Base-by-base conservation (phyloP, 495 filamentous ascomycete genomes). In the Niebla homalea region DNA sequence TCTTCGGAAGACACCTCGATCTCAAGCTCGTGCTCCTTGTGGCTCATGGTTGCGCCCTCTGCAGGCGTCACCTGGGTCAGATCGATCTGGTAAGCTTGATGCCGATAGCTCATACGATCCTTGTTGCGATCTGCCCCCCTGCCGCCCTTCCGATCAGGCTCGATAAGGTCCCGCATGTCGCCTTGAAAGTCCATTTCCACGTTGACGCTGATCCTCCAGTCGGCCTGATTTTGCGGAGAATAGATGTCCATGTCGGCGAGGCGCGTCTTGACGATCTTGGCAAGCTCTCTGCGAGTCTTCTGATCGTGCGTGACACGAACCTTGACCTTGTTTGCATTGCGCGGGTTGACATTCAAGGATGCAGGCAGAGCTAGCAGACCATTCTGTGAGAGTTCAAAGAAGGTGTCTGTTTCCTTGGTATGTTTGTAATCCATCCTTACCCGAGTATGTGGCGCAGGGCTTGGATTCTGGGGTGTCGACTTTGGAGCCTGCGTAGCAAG, bases 1-100 rank as follows among this genome's bases (percentile, higher is more conserved):
- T 77, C 77, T 5, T 66, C 70, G 0, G 80, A 76, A 12, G 81
- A 81, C 7, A 94, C 60, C 65, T 96, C 89, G 37, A 96, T 72
- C 60, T 96, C 89, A 8, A 94, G 75, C 62, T 96, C 89, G 60
- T 94, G 87, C 49, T 87, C 82, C 55, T 89, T 90, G 10, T 83
- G 58, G 44, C 64, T 56, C 60, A 75, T 67, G 52, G 62, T 49
- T 5, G 29, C 29, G 29, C 29, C 80, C 49, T 77, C 74, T 43
- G 62, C 67, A 56, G 64, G 71, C 10, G 78, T 83, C 12, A 96
- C 89, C 61, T 94, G 88, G 0, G 89, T 96, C 36, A 96, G 64
- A 68, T 96, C 89, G 56, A 96, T 73, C 57, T 89, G 86, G 62
- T 92, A 95, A 19, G 73, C 78, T 41, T 83, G 67, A 62, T 95